phyloP scores from a whole-genome alignment of 169 alveolate species.

The Blepharisma undulans region DNA sequence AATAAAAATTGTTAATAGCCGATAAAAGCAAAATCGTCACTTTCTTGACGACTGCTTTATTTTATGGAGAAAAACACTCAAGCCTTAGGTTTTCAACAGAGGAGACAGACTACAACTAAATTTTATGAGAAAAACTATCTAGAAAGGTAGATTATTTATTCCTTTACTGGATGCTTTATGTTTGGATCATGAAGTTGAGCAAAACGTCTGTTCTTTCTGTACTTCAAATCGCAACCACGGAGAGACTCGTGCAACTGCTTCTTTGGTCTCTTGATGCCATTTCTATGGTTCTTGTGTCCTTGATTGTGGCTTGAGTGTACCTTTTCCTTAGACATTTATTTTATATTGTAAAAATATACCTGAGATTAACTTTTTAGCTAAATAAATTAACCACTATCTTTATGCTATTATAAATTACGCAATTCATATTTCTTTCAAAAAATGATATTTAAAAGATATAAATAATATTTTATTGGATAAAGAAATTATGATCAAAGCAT shows the following conservation, averaged over 20 bases:
- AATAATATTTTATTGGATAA: not conserved
- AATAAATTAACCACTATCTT: not conserved
- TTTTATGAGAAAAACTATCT: not conserved
- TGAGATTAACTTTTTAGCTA: not conserved
- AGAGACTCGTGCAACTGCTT: conserved; percentile 58
- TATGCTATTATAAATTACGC: not conserved
- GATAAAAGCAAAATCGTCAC: not conserved
- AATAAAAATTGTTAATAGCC: not conserved
- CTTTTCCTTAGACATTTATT: conserved; percentile 77
- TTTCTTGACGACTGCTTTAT: not conserved
- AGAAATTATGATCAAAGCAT: not conserved
- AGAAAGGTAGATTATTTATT: not conserved
- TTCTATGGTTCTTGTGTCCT: conserved; percentile 76
- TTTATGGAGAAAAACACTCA: not conserved
- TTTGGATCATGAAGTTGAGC: conserved; percentile 45
- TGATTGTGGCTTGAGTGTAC: conserved; percentile 81
- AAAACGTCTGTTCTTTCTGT: conserved; percentile 68
- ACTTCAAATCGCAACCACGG: conserved; percentile 69
- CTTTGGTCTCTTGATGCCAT: conserved; percentile 79
- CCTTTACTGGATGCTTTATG: conserved; percentile 11
- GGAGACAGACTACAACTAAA: not conserved
- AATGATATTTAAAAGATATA: not conserved
- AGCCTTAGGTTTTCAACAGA: not conserved
- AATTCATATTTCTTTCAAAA: not conserved
- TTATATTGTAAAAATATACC: not conserved